Base-by-base conservation (phyloP, 75 land plant genomes). In the Sequoiadendron giganteum region DNA sequence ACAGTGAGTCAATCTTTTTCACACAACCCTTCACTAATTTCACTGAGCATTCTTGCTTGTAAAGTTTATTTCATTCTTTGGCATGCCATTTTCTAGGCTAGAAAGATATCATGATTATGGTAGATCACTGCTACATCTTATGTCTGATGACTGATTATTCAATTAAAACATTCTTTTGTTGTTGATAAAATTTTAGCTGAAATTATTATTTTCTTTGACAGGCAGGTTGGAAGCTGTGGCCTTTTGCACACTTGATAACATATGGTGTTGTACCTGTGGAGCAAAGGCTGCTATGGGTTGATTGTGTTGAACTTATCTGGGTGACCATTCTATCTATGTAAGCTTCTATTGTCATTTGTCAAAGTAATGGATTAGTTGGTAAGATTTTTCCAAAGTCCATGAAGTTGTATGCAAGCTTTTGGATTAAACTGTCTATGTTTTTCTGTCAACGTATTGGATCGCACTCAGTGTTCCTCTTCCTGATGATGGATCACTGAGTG, bases 141-240 rank as follows among this genome's bases (percentile, higher is more conserved):
- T 82, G 32, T 82, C 30, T 45, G 54, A 82, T 45, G 47, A 47
- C 48, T 82, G 3, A 82, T 47, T 5, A 82, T 82, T 25, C 48
- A 82, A 9, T 79, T 47, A 47, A 75, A 32, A 82, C 84, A n/a
- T 25, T 52, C 14, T 79, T 47, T 82, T 28, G 49, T 47, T 32
- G 48, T 82, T n/a, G 40, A 10, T 28, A 14, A 47, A 47, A 49
- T 10, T 82, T 45, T 49, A 82, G 54, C 84, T 82, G 84, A 82
- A 47, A 82, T n/a, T 82, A 42, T 3, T 13, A 19, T 43, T 82
- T 82, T 82, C 45, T 52, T 78, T 77, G 73, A 39, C 92, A 97
- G 99, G 99, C 99, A 61, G 99, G 99, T 1, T 97, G 99, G 99
- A 97, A 97, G 88, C 93, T 97, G 55, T 97, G 99, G 99, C 99